Evolutionary conservation across 345 rosid genomes (phyloP).

Genomic region (Populus alba): DNA sequence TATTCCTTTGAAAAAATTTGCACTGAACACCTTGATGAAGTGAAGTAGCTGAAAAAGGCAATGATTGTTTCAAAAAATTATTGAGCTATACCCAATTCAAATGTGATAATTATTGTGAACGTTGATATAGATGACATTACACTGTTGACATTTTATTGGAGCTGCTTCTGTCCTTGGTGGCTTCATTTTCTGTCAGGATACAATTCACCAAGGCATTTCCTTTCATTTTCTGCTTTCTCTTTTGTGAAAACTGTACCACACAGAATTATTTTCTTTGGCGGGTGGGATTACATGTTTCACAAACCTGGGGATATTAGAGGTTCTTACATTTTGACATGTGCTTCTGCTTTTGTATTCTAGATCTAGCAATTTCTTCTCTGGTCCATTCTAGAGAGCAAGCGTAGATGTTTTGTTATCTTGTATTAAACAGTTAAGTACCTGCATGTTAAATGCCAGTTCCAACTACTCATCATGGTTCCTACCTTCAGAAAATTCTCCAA

Average conservation of each 20-base stretch:
- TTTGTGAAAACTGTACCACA: not conserved
- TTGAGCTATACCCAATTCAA: not conserved
- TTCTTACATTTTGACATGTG: conserved; percentile 2
- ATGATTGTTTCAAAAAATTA: not conserved
- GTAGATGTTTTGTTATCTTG: not conserved
- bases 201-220: not conserved
- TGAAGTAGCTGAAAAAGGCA: not conserved
- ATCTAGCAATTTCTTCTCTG: not conserved
- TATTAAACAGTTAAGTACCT: not conserved
- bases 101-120: not conserved
- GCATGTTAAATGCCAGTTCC: not conserved
- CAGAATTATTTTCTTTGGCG: not conserved
- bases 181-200: conserved; percentile 1
- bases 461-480: not conserved
- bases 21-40: not conserved
- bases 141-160: conserved; percentile 15
- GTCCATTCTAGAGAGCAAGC: not conserved
- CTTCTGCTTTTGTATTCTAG: not conserved
- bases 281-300: not conserved
- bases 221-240: not conserved
- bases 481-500: not conserved
- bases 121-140: conserved; percentile 9
- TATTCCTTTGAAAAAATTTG: not conserved
- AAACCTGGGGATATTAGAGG: not conserved
- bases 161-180: conserved; percentile 6